Conservation (phyloP, 179 eudicot species). For the Silene vulgaris region DNA sequence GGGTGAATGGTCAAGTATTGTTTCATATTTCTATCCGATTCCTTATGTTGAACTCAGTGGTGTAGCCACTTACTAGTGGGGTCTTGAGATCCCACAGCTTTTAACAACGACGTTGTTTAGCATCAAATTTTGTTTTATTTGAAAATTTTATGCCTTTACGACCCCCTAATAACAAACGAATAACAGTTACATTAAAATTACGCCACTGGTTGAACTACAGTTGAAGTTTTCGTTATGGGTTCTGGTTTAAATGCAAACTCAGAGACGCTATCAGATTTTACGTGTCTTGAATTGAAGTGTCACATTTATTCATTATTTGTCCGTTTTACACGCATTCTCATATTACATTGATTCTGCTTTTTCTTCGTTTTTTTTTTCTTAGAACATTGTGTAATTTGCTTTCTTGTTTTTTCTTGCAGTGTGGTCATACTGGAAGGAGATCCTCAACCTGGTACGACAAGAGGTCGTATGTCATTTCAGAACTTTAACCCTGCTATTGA, state of each 20-base stretch:
- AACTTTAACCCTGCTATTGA: constrained; percentile 82
- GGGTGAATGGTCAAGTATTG: not conserved
- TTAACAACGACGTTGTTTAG: too few species aligned
- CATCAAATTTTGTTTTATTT: too few species aligned
- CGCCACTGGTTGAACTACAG: not conserved
- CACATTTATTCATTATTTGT: not conserved
- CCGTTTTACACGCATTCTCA: not conserved
- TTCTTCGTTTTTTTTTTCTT: not conserved
- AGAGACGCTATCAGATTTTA: not conserved
- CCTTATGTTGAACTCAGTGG: too few species aligned
- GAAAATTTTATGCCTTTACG: too few species aligned
- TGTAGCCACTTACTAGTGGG: too few species aligned
- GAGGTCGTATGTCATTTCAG: constrained; percentile 88
- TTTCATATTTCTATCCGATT: not conserved
- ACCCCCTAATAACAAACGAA: too few species aligned
- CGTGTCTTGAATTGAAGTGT: not conserved
- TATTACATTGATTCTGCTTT: not conserved
- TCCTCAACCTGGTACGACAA: constrained; percentile 65
- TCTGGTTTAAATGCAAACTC: not conserved
- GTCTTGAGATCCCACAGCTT: too few species aligned
- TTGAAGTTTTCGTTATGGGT: not conserved
- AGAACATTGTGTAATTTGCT: not conserved
- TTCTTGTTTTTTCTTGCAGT: constrained; percentile 34
- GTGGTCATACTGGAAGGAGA: constrained; percentile 86
- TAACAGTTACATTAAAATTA: too few species aligned